Percentiles rank a stretch among this genome's conserved stretches.
phyloP scores from a whole-genome alignment of 495 filamentous ascomycete genomes.

The Tricharina praecox region DNA sequence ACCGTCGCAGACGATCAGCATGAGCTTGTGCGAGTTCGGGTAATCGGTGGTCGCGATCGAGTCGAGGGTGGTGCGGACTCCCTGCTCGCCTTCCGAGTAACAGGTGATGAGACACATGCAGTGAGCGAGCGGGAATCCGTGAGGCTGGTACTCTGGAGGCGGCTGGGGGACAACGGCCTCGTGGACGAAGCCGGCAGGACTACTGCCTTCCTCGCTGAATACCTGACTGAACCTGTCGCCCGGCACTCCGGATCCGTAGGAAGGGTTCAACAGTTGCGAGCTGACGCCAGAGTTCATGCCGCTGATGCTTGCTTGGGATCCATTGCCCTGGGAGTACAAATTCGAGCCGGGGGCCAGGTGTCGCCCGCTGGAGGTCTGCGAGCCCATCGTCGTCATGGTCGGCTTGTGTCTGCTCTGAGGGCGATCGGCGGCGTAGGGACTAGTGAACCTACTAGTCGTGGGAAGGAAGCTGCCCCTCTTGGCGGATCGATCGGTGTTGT shows the following conservation, averaged over 20 bases:
- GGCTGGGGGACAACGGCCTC: conserved; percentile 92
- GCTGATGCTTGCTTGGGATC: conserved; percentile 20
- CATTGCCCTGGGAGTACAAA: conserved; percentile 55
- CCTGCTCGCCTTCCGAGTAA: conserved; percentile 91
- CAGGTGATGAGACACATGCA: conserved; percentile 87
- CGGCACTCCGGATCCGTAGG: conserved; percentile 7
- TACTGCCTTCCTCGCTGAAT: conserved; percentile 36
- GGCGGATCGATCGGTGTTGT: conserved; percentile 49
- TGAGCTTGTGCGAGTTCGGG: conserved; percentile 93
- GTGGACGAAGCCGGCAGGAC: conserved; percentile 87
- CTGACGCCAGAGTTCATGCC: conserved; percentile 11
- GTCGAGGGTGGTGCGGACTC: conserved; percentile 82
- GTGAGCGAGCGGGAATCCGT: conserved; percentile 87
- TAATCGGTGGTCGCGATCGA: conserved; percentile 97
- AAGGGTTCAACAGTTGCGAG: conserved; percentile 12
- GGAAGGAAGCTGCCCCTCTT: conserved; percentile 76
- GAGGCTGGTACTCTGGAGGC: conserved; percentile 92
- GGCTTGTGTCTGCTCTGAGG: conserved; percentile 34
- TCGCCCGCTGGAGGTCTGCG: conserved; percentile 63
- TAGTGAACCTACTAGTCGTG: conserved; percentile 84
- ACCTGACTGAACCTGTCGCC: conserved; percentile 46
- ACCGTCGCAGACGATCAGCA: conserved; percentile 92
- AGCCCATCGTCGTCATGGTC: conserved; percentile 84
- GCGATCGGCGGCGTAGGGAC: conserved; percentile 63
- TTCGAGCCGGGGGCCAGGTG: conserved; percentile 48